Percentiles rank a stretch among this genome's conserved stretches.
phyloP scores from a whole-genome alignment of 2,329 filamentous ascomycete genomes.

The Trichoderma gracile region DNA sequence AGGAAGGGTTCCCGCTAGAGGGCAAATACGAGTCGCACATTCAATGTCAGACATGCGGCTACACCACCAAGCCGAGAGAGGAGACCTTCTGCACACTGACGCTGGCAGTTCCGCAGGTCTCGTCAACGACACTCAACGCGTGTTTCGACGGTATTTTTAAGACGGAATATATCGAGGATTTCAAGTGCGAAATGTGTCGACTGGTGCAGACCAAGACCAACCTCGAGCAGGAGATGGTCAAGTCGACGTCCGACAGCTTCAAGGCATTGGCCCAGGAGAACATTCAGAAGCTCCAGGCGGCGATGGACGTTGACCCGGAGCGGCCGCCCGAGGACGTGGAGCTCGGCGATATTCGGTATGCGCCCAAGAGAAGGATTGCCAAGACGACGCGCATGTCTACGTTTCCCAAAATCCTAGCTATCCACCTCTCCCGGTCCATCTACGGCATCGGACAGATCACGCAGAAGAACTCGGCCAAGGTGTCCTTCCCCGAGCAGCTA shows the following conservation, averaged over 20 bases:
- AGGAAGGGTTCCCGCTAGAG: conserved; percentile 86
- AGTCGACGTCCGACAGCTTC: conserved; percentile 54
- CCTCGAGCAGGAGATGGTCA: conserved; percentile 61
- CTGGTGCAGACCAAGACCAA: conserved; percentile 74
- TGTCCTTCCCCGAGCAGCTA: conserved; percentile 85
- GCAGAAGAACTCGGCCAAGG: conserved; percentile 92
- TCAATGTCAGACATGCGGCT: conserved; percentile 85
- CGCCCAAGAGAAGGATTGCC: conserved; percentile 81
- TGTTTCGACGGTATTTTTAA: conserved; percentile 96
- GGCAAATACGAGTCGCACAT: conserved; percentile 93
- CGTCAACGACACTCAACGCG: conserved; percentile 75
- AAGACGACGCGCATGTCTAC: conserved; percentile 82
- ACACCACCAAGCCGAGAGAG: conserved; percentile 79
- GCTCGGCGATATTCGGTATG: conserved; percentile 71
- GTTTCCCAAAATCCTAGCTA: conserved; percentile 86
- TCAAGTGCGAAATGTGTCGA: conserved; percentile 90
- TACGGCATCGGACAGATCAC: conserved; percentile 77
- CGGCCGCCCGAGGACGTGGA: conserved; percentile 68
- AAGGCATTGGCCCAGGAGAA: conserved; percentile 55
- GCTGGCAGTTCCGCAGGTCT: conserved; percentile 82
- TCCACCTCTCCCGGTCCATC: conserved; percentile 91
- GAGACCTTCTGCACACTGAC: conserved; percentile 92
- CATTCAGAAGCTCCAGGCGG: conserved; percentile 65
- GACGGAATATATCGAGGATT: conserved; percentile 94
- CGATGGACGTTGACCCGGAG: conserved; percentile 81